A percentile compares a stretch with the other conserved stretches of the same genome.
Evolutionary conservation across 2,329 filamentous ascomycete genomes (phyloP).

Genomic region (Penicillium paneum): DNA sequence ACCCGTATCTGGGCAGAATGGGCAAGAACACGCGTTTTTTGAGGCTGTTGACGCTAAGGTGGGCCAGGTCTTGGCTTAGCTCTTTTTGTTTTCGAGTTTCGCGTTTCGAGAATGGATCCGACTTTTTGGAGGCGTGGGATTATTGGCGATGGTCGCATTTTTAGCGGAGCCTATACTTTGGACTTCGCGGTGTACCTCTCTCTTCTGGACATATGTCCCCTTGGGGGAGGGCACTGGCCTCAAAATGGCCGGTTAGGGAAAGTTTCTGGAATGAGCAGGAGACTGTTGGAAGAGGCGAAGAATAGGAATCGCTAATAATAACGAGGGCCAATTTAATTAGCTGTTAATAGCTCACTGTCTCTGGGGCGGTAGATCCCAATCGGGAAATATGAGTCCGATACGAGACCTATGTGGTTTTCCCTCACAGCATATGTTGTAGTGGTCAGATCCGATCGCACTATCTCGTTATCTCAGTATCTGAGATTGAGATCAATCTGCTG

Average conservation of each 20-base stretch:
- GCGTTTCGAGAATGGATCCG: slow-evolving; percentile 9
- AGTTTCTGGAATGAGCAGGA: not conserved
- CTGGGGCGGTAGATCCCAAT: not conserved
- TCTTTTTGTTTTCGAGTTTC: slow-evolving; percentile 5
- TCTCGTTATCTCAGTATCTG: not conserved
- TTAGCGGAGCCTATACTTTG: slow-evolving; percentile 7
- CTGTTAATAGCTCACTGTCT: not conserved
- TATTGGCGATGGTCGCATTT: slow-evolving; percentile 7
- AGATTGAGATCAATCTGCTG: not conserved
- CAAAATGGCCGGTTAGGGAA: not conserved
- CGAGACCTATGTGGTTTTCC: not conserved
- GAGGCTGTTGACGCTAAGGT: slow-evolving; percentile 19
- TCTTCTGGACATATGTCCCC: slow-evolving; percentile 1
- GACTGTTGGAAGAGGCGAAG: not conserved
- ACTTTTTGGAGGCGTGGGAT: not conserved
- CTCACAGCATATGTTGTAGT: not conserved
- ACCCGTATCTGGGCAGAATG: slow-evolving; percentile 11
- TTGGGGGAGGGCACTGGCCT: slow-evolving; percentile 4
- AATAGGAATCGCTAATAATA: not conserved
- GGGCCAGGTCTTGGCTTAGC: slow-evolving; percentile 16
- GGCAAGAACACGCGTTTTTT: slow-evolving; percentile 25
- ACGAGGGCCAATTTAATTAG: not conserved
- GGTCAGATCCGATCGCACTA: not conserved
- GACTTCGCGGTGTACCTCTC: not conserved
- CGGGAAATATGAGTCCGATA: not conserved